These are phyloP conservation scores for Solanum gracilifrons DNA, from an alignment of 257 asterid species.

Conservation along the genomic window DNA sequence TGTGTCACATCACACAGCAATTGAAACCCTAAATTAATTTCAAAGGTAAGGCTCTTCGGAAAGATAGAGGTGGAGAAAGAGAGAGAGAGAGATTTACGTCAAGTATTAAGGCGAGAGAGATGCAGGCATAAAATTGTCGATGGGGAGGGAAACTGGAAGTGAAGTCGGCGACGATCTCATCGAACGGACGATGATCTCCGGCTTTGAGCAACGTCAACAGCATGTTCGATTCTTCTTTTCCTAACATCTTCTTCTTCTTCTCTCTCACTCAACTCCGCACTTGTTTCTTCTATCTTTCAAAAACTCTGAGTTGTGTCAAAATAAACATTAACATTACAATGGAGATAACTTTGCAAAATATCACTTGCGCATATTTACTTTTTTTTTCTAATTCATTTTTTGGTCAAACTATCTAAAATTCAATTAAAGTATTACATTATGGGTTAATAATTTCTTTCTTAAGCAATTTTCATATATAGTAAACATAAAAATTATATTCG, in stretches of 20 bases:
- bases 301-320: background rate
- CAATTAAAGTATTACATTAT: background rate
- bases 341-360: background rate
- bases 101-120: slow-evolving; percentile 58
- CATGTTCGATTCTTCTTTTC: slow-evolving; percentile 16
- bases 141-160: slow-evolving; percentile 38
- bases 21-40: background rate
- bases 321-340: background rate
- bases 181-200: slow-evolving; percentile 53
- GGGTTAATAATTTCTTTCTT: too few species aligned
- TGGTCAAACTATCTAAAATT: background rate
- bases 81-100: slow-evolving; percentile 20
- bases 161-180: slow-evolving; percentile 62
- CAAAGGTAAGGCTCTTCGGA: background rate
- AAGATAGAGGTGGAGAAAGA: background rate
- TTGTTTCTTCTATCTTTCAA: background rate
- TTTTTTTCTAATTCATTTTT: background rate
- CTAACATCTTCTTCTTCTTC: slow-evolving; percentile 15
- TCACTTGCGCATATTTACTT: background rate
- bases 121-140: slow-evolving; percentile 48
- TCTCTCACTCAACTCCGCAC: background rate
- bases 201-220: slow-evolving; percentile 47
- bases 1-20: background rate
- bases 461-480: too few species aligned
- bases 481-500: too few species aligned